These are phyloP conservation scores for Castanea mollissima DNA, from an alignment of 306 rosid species.

Conservation along the genomic window DNA sequence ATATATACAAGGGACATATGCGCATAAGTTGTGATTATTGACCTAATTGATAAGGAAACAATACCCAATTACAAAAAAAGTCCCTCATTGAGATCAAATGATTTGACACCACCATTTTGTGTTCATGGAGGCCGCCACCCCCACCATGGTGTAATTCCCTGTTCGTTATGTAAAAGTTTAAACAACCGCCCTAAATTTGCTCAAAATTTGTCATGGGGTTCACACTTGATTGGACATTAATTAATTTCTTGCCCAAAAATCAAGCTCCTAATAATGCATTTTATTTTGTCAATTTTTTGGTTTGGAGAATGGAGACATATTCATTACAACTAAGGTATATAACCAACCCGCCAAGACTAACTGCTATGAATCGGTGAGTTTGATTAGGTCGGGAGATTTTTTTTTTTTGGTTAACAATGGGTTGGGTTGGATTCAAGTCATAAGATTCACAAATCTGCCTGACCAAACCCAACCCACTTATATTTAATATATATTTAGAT, in stretches of 20 bases:
- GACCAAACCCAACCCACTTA: no score
- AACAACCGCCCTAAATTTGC: background rate
- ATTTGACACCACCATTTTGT: slow-evolving; percentile 55
- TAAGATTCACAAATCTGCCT: no score
- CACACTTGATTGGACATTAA: background rate
- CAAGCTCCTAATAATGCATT: background rate
- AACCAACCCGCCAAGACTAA: no score
- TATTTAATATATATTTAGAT: no score
- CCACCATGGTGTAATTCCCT: background rate
- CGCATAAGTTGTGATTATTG: slow-evolving; percentile 31
- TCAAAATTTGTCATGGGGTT: background rate
- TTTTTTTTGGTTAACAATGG: no score
- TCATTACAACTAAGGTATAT: no score
- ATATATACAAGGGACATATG: slow-evolving; percentile 14
- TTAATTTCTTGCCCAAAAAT: background rate
- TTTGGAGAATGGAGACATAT: no score
- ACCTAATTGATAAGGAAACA: slow-evolving; percentile 35
- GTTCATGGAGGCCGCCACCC: slow-evolving; percentile 39
- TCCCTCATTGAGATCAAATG: slow-evolving; percentile 41
- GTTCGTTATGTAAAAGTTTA: background rate
- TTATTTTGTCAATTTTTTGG: no score
- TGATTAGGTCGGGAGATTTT: no score
- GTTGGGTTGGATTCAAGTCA: fast-evolving
- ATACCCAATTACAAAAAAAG: slow-evolving; percentile 23
- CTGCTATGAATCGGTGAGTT: no score